These are phyloP conservation scores for Pyrus communis DNA, from an alignment of 306 rosid species.

Conservation along the genomic window DNA sequence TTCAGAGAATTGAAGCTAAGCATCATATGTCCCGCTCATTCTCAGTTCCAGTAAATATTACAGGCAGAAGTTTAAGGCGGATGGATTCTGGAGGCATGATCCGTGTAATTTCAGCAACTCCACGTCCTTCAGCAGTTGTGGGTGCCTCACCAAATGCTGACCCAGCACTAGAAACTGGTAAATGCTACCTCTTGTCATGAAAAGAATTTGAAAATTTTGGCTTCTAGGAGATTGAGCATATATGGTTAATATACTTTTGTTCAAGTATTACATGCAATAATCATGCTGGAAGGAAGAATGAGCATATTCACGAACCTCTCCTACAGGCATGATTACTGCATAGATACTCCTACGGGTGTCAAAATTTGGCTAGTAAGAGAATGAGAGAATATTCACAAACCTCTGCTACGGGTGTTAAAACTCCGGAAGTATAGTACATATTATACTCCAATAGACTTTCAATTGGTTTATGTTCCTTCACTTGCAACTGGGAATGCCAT, in stretches of 20 bases:
- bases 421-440: too few species aligned
- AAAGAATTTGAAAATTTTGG: not conserved
- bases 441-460: not conserved
- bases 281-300: too few species aligned
- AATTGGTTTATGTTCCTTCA: not conserved
- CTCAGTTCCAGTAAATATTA: slow-evolving; percentile 65
- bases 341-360: not conserved
- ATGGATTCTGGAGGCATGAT: slow-evolving; percentile 55
- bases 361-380: too few species aligned
- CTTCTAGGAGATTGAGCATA: not conserved
- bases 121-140: slow-evolving; percentile 30
- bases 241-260: too few species aligned
- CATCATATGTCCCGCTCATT: slow-evolving; percentile 66
- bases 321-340: too few species aligned
- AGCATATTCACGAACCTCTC: too few species aligned
- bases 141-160: slow-evolving; percentile 29
- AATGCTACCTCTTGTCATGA: not conserved
- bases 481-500: not conserved
- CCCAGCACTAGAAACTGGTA: slow-evolving; percentile 49
- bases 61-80: slow-evolving; percentile 39
- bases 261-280: too few species aligned
- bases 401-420: not conserved
- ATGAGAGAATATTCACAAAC: not conserved
- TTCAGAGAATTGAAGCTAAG: slow-evolving; percentile 44
- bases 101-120: slow-evolving; percentile 65